Percentiles rank a stretch among this genome's conserved stretches.
phyloP scores from a whole-genome alignment of 2,329 filamentous ascomycete genomes.

The Thielaviopsis musarum region DNA sequence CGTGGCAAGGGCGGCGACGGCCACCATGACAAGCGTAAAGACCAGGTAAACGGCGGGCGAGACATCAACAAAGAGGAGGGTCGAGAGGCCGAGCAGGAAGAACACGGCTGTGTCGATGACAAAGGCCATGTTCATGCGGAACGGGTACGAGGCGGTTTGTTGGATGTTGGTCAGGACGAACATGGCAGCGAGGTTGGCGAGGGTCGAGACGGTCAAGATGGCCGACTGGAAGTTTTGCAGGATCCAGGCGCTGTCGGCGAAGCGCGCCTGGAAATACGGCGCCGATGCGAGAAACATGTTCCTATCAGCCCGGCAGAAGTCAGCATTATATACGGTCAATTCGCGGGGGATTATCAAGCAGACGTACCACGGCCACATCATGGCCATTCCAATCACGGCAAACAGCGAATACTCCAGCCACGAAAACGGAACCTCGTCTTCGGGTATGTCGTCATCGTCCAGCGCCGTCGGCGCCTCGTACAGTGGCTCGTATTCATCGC shows the following conservation, averaged over 20 bases:
- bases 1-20: slow-evolving; percentile 60
- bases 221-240: slow-evolving; percentile 74
- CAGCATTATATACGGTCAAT: not conserved
- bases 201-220: slow-evolving; percentile 71
- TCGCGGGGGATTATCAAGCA: not conserved
- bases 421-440: slow-evolving; percentile 45
- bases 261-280: slow-evolving; percentile 79
- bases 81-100: slow-evolving; percentile 62
- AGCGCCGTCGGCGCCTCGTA: slow-evolving; percentile 9
- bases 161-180: slow-evolving; percentile 67
- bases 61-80: slow-evolving; percentile 45
- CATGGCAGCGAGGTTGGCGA: slow-evolving; percentile 65
- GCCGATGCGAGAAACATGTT: slow-evolving; percentile 97
- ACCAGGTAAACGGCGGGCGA: slow-evolving; percentile 53
- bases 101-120: slow-evolving; percentile 65
- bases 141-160: slow-evolving; percentile 68
- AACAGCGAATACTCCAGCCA: slow-evolving; percentile 80
- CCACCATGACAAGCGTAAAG: slow-evolving; percentile 72
- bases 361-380: slow-evolving; percentile 90
- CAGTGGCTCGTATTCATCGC: slow-evolving; percentile 10
- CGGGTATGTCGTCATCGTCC: slow-evolving; percentile 12
- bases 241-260: slow-evolving; percentile 53
- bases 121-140: slow-evolving; percentile 64
- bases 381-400: slow-evolving; percentile 68
- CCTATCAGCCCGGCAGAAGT: slow-evolving; percentile 29